Evolutionary conservation across 2,329 filamentous ascomycete genomes (phyloP), one percentile per base, ranked within the genome.

Genomic region (Cladosporium sp.): DNA sequence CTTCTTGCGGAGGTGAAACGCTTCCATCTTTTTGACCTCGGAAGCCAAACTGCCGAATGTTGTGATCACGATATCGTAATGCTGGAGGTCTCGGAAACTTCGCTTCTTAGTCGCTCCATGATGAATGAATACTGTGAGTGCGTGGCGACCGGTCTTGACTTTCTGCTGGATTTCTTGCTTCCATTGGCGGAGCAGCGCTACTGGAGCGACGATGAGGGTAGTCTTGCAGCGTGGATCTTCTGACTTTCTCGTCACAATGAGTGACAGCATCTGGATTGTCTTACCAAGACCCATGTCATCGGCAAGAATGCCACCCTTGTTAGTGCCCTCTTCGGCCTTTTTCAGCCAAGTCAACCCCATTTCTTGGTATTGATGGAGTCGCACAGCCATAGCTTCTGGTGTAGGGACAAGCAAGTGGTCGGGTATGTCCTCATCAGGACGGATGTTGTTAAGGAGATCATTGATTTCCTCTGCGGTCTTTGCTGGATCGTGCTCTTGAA

Each of bases 221-320:
- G 92, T 93, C 81, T 91, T 86, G 65, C 79, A 81, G 67, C 79
- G 76, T n/a, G 79, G 78, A 67, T 89, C 83, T 0, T 80, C 76
- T 0, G 90, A 86, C n/a, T 84, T 88, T 6, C 88, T 84, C 6
- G 86, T 85, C 14, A 92, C 82, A 70, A 96, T 90, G 51, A 97
- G 83, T 4, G 93, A 86, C 25, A 97, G 82, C 5, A 91, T 89
- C 67, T 94, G 92, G 26, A 97, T 89, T 0, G 91, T 94, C 78
- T 95, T 94, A 8, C 91, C 91, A 13, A 94, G 80, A 8, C 91
- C 91, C 91, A 94, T 95, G 68, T 92, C 90, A 72, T 92, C 90
- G 0, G 89, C 90, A 26, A 93, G 81, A 64, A 94, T 92, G 25
- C 91, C 89, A 21, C 91, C 91, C 71, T 90, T 92, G 62, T 88